phyloP scores from a whole-genome alignment of 2,329 filamentous ascomycete species.

The Ceratocystis alfenasii region DNA sequence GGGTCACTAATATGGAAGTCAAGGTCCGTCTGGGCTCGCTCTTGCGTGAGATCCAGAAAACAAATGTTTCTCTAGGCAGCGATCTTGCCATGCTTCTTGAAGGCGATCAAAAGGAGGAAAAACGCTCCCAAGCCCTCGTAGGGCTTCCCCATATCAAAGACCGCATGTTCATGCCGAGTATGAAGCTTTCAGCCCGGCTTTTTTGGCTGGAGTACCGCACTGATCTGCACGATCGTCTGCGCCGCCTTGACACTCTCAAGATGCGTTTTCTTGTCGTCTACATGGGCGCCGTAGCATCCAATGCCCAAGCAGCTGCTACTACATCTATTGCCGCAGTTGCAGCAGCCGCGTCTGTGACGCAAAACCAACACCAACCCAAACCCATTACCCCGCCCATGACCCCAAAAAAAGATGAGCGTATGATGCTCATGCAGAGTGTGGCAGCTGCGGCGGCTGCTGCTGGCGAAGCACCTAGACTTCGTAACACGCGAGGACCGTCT shows the following conservation, averaged over 20 bases:
- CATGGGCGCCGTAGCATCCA: conserved; percentile 44
- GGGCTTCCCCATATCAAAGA: conserved; percentile 19
- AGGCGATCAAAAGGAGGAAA: conserved; percentile 33
- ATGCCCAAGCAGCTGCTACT: conserved; percentile 25
- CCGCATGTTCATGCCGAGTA: conserved; percentile 26
- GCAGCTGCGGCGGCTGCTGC: conserved; percentile 11
- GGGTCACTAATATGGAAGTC: conserved; percentile 48
- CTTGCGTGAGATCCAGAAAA: conserved; percentile 50
- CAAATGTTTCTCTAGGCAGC: conserved; percentile 33
- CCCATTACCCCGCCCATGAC: conserved; percentile 16
- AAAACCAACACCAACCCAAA: neutral
- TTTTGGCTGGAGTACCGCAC: conserved; percentile 47
- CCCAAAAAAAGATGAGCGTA: conserved; percentile 16
- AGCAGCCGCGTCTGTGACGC: conserved; percentile 5
- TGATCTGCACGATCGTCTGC: conserved; percentile 45
- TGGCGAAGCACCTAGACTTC: conserved; percentile 11
- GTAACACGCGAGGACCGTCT: neutral
- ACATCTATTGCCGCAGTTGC: conserved; percentile 9
- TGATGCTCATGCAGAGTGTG: conserved; percentile 20
- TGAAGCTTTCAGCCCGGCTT: conserved; percentile 40
- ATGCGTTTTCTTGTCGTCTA: conserved; percentile 55
- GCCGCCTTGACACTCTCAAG: conserved; percentile 47
- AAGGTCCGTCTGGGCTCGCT: conserved; percentile 47
- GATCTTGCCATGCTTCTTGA: conserved; percentile 37
- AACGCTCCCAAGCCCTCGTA: conserved; percentile 23